These are phyloP conservation scores for Polygonum aviculare DNA, from an alignment of 148 eudicot genomes.

Conservation along the genomic window DNA sequence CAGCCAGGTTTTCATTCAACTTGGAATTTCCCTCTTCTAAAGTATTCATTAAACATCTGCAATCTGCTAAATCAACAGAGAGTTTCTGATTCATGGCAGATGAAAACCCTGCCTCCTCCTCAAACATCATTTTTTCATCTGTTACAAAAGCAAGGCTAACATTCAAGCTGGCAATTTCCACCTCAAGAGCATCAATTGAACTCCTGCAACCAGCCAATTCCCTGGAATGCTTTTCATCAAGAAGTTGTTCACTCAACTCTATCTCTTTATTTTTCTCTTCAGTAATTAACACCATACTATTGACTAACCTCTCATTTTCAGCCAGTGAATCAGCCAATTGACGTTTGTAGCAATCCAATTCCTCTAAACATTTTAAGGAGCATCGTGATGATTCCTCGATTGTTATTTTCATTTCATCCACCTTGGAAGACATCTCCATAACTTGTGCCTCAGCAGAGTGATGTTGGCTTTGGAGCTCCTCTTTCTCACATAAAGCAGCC, in stretches of 20 bases:
- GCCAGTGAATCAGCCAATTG: slow-evolving; percentile 38
- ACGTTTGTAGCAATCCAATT: slow-evolving; percentile 38
- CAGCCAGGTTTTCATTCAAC: slow-evolving; percentile 24
- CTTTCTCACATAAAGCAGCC: slow-evolving; percentile 34
- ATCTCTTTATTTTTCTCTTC: slow-evolving; percentile 46
- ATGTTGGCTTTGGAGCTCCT: slow-evolving; percentile 40
- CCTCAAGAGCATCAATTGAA: slow-evolving; percentile 29
- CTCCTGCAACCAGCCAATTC: slow-evolving; percentile 34
- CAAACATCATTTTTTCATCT: slow-evolving; percentile 29
- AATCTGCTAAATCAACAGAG: slow-evolving; percentile 31
- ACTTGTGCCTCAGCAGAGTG: slow-evolving; percentile 37
- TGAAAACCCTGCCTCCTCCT: slow-evolving; percentile 31
- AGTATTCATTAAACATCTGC: slow-evolving; percentile 20
- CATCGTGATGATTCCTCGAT: slow-evolving; percentile 36
- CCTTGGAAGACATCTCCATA: slow-evolving; percentile 30
- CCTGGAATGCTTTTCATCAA: slow-evolving; percentile 28
- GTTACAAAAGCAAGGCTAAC: slow-evolving; percentile 22
- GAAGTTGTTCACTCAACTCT: slow-evolving; percentile 28
- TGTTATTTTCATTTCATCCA: slow-evolving; percentile 44
- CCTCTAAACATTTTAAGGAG: slow-evolving; percentile 36
- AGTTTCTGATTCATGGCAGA: slow-evolving; percentile 29
- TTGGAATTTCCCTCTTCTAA: slow-evolving; percentile 36
- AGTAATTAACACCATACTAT: slow-evolving; percentile 22
- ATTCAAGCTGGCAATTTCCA: slow-evolving; percentile 28
- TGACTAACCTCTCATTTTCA: slow-evolving; percentile 46